These are phyloP conservation scores for Venturia oleaginea DNA, from an alignment of 2,329 filamentous ascomycete species.

Conservation along the genomic window DNA sequence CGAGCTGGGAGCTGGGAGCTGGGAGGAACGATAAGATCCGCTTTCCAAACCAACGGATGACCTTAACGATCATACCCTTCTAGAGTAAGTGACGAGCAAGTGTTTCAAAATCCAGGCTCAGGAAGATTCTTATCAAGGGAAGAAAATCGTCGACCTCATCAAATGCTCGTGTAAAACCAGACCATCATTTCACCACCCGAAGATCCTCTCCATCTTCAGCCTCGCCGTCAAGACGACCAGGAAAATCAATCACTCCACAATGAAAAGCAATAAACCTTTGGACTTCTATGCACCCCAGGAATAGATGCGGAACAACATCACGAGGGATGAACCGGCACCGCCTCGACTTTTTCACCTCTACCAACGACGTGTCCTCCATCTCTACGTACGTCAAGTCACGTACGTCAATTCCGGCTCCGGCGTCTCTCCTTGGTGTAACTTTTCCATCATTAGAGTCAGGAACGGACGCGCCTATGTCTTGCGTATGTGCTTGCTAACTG, in stretches of 20 bases:
- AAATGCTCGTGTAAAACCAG: neutral
- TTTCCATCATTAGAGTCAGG: neutral
- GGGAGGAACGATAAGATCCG: neutral
- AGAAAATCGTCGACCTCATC: neutral
- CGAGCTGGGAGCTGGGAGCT: neutral
- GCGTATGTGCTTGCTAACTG: neutral
- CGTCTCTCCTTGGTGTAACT: neutral
- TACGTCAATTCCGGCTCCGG: no score
- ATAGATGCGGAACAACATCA: neutral
- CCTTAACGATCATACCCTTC: neutral
- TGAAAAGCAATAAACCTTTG: neutral
- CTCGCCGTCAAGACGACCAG: neutral
- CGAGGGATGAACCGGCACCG: neutral
- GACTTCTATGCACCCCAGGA: neutral
- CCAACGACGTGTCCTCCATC: neutral
- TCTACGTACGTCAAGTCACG: no score
- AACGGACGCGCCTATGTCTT: neutral
- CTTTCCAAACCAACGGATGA: neutral
- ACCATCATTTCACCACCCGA: neutral
- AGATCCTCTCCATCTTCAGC: conserved; percentile 3
- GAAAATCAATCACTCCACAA: neutral
- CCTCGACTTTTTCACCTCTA: neutral
- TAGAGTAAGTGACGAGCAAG: neutral
- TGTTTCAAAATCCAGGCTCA: neutral
- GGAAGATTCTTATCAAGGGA: neutral